Percentiles rank a stretch among this genome's conserved stretches.
phyloP scores from a whole-genome alignment of 495 filamentous ascomycete genomes.

The Glonium stellatum region DNA sequence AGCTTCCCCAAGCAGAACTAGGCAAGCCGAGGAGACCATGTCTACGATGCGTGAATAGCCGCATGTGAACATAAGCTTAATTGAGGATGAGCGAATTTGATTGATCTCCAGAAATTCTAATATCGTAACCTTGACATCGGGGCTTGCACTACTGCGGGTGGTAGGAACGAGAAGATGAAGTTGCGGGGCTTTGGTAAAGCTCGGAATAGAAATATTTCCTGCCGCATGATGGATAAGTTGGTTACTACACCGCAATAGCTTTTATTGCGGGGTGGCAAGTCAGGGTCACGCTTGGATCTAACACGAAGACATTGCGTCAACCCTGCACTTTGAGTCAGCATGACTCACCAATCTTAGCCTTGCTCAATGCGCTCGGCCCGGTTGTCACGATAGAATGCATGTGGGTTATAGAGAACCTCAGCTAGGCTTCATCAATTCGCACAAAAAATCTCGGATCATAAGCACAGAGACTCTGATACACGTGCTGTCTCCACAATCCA shows the following conservation, averaged over 20 bases:
- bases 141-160: neutral
- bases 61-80: conserved; percentile 2
- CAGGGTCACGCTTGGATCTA: too few species aligned
- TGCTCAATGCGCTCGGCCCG: neutral
- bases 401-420: neutral
- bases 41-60: neutral
- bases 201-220: neutral
- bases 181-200: neutral
- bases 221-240: too few species aligned
- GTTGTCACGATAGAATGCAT: neutral
- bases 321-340: too few species aligned
- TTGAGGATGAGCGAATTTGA: neutral
- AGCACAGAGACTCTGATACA: neutral
- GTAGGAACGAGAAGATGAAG: neutral
- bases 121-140: neutral
- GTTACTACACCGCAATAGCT: neutral
- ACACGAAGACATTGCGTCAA: too few species aligned
- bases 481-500: neutral
- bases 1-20: neutral
- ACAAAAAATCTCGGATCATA: neutral
- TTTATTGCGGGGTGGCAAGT: conserved; percentile 2
- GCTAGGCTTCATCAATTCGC: neutral
- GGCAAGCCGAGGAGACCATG: conserved; percentile 3
- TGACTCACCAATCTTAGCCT: neutral
- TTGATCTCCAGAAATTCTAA: neutral